Evolutionary conservation across 306 rosid species (phyloP).

Genomic region (Rubus idaeus): DNA sequence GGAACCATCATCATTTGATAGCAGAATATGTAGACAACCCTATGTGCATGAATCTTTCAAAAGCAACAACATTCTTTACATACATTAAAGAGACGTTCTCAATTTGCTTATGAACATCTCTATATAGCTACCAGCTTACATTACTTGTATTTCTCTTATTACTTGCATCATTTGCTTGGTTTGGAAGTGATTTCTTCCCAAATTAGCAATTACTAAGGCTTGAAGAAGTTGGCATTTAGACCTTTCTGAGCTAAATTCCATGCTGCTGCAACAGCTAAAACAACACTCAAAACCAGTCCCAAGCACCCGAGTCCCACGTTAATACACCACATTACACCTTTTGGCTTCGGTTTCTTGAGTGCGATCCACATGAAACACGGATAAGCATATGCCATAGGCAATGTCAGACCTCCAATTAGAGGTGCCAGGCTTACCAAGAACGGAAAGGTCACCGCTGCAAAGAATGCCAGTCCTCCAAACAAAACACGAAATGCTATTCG

Average conservation of each 20-base stretch:
- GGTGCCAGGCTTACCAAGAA: conserved; percentile 51
- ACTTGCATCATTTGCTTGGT: background rate
- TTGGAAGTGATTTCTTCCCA: background rate
- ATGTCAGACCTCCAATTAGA: conserved; percentile 52
- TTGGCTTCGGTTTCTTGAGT: conserved; percentile 47
- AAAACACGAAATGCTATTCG: conserved; percentile 39
- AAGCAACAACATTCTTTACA: no score
- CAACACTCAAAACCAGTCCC: conserved; percentile 43
- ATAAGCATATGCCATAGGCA: conserved; percentile 64
- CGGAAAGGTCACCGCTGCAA: conserved; percentile 54
- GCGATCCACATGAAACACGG: conserved; percentile 87
- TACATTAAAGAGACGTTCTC: no score
- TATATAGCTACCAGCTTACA: no score
- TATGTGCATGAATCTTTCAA: no score
- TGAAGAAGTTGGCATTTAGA: conserved; percentile 56
- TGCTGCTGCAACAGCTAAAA: conserved; percentile 44
- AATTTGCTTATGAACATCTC: no score
- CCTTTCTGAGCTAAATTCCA: conserved; percentile 42
- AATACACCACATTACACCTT: conserved; percentile 35
- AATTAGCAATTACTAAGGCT: conserved; percentile 31
- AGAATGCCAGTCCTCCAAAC: conserved; percentile 54
- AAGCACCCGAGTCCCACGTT: conserved; percentile 51
- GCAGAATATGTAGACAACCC: no score
- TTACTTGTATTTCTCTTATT: background rate
- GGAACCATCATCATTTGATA: no score